phyloP scores from a whole-genome alignment of 2,329 filamentous ascomycete genomes.

The Sclerotinia trifoliorum region DNA sequence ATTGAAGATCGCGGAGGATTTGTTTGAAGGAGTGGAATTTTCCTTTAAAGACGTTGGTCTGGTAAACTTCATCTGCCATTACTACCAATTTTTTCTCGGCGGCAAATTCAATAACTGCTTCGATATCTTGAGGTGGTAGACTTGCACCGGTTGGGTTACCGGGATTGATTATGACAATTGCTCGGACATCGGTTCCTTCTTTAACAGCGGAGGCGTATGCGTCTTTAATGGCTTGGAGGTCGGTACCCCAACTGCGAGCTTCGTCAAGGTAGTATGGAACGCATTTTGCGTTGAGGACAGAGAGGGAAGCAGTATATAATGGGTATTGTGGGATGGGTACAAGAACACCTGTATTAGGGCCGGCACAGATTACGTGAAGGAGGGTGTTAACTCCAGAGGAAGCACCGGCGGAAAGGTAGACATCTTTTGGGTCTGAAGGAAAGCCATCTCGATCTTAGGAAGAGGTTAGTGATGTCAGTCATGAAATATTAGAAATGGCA shows the following conservation, averaged over 20 bases:
- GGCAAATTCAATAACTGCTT: conserved; percentile 82
- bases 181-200: conserved; percentile 81
- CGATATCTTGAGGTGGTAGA: conserved; percentile 74
- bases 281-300: conserved; percentile 78
- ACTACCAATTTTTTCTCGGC: conserved; percentile 82
- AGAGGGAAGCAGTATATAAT: conserved; percentile 90
- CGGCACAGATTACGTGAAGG: conserved; percentile 81
- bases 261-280: conserved; percentile 96
- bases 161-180: conserved; percentile 96
- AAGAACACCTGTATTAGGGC: conserved; percentile 75
- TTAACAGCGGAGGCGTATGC: conserved; percentile 72
- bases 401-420: conserved; percentile 90
- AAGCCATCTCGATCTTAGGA: conserved; percentile 80
- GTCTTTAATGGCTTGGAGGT: conserved; percentile 71
- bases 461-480: conserved; percentile 20
- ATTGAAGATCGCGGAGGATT: conserved; percentile 76
- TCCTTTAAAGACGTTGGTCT: conserved; percentile 96
- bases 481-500: background rate
- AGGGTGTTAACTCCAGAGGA: conserved; percentile 94
- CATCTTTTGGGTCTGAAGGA: conserved; percentile 72
- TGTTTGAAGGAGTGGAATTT: conserved; percentile 96
- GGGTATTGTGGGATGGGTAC: conserved; percentile 98
- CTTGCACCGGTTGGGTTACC: conserved; percentile 95
- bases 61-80: conserved; percentile 97
- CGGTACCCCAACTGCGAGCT: conserved; percentile 80